Percentiles rank a stretch among this genome's conserved stretches.
Conservation (phyloP, 345 rosid genomes). For the Geranium rotundifolium region DNA sequence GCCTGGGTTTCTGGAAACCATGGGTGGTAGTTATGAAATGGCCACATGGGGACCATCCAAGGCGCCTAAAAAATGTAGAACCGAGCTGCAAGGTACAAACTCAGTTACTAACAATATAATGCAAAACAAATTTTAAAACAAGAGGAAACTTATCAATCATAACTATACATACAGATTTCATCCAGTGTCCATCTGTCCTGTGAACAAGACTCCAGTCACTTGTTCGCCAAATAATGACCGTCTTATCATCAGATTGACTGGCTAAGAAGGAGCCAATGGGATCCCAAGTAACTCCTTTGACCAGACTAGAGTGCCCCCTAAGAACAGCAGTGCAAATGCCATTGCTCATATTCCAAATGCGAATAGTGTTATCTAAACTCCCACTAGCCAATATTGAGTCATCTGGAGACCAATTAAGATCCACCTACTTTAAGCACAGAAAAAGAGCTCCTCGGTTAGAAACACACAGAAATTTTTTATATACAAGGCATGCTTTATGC, state of each 20-base stretch:
- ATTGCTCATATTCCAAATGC: slow-evolving; percentile 86
- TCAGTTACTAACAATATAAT: slow-evolving; percentile 16
- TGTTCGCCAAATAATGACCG: slow-evolving; percentile 97
- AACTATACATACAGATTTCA: slow-evolving; percentile 70
- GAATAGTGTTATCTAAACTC: slow-evolving; percentile 92
- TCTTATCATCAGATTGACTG: slow-evolving; percentile 97
- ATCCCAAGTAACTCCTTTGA: slow-evolving; percentile 98
- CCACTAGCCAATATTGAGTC: slow-evolving; percentile 92
- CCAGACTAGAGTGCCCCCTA: slow-evolving; percentile 92
- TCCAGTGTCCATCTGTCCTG: slow-evolving; percentile 95
- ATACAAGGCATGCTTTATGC: slow-evolving; percentile 1
- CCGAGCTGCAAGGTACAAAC: slow-evolving; percentile 54
- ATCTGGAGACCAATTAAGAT: slow-evolving; percentile 99
- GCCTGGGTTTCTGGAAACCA: slow-evolving; percentile 98
- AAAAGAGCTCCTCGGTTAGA: slow-evolving; percentile 34
- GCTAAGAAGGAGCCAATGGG: slow-evolving; percentile 96
- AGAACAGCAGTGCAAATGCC: slow-evolving; percentile 98
- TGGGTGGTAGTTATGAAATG: slow-evolving; percentile 96
- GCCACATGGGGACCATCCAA: slow-evolving; percentile 99
- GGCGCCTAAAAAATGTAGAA: slow-evolving; percentile 96
- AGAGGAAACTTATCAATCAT: neutral
- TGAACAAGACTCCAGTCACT: slow-evolving; percentile 98
- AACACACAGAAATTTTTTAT: neutral
- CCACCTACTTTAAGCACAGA: slow-evolving; percentile 96
- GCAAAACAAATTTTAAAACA: slow-evolving; percentile 6